Base-by-base conservation (phyloP, 208 protist species). In the Leishmania major region DNA sequence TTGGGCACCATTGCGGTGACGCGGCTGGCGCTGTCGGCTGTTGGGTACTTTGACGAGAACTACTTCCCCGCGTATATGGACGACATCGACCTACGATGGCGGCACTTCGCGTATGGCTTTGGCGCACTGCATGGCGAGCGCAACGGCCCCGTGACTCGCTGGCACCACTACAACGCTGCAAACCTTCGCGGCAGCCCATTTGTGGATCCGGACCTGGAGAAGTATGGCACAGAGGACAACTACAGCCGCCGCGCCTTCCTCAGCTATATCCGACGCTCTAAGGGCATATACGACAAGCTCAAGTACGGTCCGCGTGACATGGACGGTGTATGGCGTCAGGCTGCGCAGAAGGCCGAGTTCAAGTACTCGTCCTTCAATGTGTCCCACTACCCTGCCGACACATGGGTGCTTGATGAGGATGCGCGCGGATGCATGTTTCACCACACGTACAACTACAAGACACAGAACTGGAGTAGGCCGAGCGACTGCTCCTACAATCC, bases 11-110 rank as follows among this genome's bases (percentile, higher is more conserved):
- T 82, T 31, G 79, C 51, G 19, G 47, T 91, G 43, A 87, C 88
- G 37, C 85, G 88, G 7, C 75, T 89, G 11, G 83, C 83, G 49
- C 76, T 91, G 2, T 81, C 78, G 15, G 81, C 74, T 25, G 83
- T 81, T 10, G 88, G 85, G 19, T 86, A 83, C 66, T 87, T 91
- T 64, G 88, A 91, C 70, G 88, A 91, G 76, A 91, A 91, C 77
- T 89, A 77, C 73, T 91, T 84, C 53, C 88, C 88, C 31, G 84
- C 81, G 2, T 89, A 89, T 78, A 80, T 91, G 73, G 88, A 91
- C 35, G 88, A 91, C 67, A 82, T 87, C 79, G 88, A 91, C 74
- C 64, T 77, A 17, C 71, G 62, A 0, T 85, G 76, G 78, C 88
- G 88, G 6, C 79, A 77, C 2, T 78, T 77, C 25, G 43, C 79